Evolutionary conservation across 345 rosid species (phyloP).

Genomic region (Eucalyptus grandis): DNA sequence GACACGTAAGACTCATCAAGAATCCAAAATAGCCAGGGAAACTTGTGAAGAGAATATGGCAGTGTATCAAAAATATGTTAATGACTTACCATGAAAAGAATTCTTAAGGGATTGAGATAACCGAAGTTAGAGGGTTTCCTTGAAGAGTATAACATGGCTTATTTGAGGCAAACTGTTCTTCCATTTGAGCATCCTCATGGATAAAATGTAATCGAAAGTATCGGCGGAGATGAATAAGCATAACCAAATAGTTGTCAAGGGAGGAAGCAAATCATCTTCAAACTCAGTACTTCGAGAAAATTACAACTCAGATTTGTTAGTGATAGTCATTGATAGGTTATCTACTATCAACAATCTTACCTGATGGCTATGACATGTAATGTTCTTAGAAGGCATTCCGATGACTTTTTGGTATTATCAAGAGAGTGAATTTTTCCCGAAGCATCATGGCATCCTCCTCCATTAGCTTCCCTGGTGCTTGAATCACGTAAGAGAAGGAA

Average conservation of each 20-base stretch:
- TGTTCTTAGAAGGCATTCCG: background rate
- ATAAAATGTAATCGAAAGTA: background rate
- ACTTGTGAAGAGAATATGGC: too few relatives aligned
- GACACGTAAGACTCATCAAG: too few relatives aligned
- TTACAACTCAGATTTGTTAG: background rate
- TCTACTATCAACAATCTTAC: background rate
- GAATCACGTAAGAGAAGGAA: background rate
- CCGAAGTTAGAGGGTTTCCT: too few relatives aligned
- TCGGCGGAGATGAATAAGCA: rapidly evolving
- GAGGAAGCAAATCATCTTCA: background rate
- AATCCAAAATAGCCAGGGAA: too few relatives aligned
- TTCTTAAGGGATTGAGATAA: too few relatives aligned
- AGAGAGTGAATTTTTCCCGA: background rate
- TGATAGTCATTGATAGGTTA: background rate
- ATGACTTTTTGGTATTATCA: background rate
- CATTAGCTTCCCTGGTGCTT: background rate
- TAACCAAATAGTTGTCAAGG: background rate
- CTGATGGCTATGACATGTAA: background rate
- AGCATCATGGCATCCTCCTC: background rate
- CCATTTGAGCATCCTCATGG: background rate
- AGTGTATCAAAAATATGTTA: too few relatives aligned
- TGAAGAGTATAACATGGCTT: background rate
- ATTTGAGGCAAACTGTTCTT: background rate
- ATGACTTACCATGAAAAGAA: too few relatives aligned
- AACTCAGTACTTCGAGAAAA: background rate